Percentiles rank a stretch among this genome's conserved stretches.
These are phyloP conservation scores for Byssochlamys sp. DNA, from an alignment of 2,329 filamentous ascomycete species.

Conservation along the genomic window DNA sequence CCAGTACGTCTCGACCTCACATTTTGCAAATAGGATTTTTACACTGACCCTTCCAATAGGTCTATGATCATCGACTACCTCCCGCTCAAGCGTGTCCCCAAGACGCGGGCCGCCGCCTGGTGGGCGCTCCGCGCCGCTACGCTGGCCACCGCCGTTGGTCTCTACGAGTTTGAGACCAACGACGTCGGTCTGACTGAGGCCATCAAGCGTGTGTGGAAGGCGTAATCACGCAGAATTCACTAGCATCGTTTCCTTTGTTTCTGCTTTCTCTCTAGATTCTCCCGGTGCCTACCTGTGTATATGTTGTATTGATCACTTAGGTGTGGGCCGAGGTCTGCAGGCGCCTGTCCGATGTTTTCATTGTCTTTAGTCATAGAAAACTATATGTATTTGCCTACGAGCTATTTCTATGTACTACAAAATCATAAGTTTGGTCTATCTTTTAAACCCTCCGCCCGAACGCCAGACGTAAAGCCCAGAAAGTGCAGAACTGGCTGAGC, in stretches of 20 bases:
- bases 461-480: neutral
- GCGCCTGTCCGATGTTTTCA: constrained; percentile 6
- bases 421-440: constrained; percentile 1
- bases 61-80: constrained; percentile 84
- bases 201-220: constrained; percentile 80
- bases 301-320: constrained; percentile 12
- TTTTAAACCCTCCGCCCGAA: constrained; percentile 2
- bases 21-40: neutral
- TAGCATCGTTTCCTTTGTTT: constrained; percentile 17
- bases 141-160: constrained; percentile 68
- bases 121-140: constrained; percentile 76
- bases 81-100: constrained; percentile 60
- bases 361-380: constrained; percentile 14
- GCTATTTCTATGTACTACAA: constrained; percentile 7
- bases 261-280: constrained; percentile 14
- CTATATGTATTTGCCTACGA: neutral
- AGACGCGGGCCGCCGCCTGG: constrained; percentile 54
- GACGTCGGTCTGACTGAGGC: constrained; percentile 89
- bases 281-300: constrained; percentile 25
- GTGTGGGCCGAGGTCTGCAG: neutral
- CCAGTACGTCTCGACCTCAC: constrained; percentile 47
- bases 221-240: constrained; percentile 33
- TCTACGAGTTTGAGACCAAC: constrained; percentile 99
- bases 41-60: constrained; percentile 27
- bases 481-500: neutral